phyloP scores from a whole-genome alignment of 768 basidiomycete genomes.

The Fistulinella prunicolor region DNA sequence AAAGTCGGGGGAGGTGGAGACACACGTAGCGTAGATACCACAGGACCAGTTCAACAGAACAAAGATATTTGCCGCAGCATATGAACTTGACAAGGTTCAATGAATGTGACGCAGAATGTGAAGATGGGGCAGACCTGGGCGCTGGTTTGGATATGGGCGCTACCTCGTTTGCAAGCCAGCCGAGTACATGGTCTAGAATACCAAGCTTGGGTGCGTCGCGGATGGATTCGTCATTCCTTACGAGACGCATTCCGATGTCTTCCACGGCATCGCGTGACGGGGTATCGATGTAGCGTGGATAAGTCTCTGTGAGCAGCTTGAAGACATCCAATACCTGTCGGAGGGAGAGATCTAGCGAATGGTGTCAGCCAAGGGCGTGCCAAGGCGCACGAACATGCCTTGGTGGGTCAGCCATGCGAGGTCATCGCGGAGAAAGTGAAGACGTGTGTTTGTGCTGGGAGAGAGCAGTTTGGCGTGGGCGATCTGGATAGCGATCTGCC shows the following conservation, averaged over 20 bases:
- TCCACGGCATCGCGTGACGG: slow-evolving; percentile 72
- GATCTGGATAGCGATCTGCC: slow-evolving; percentile 52
- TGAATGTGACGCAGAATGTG: background rate
- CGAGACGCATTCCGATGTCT: slow-evolving; percentile 58
- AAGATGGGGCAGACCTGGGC: slow-evolving; percentile 48
- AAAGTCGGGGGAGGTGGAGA: slow-evolving; percentile 45
- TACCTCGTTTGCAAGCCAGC: slow-evolving; percentile 72
- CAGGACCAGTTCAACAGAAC: slow-evolving; percentile 73
- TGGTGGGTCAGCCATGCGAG: slow-evolving; percentile 53
- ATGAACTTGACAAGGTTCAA: slow-evolving; percentile 36
- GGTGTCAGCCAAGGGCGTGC: slow-evolving; percentile 3
- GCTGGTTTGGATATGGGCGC: slow-evolving; percentile 52
- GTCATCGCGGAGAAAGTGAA: slow-evolving; percentile 62
- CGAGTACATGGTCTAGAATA: slow-evolving; percentile 67
- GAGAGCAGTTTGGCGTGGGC: slow-evolving; percentile 51
- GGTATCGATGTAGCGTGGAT: slow-evolving; percentile 74
- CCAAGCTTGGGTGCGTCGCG: too few relatives aligned
- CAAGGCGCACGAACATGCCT: slow-evolving; percentile 40
- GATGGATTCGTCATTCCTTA: slow-evolving; percentile 67
- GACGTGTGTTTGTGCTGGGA: slow-evolving; percentile 51
- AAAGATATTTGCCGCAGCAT: slow-evolving; percentile 59
- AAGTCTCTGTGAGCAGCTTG: slow-evolving; percentile 67
- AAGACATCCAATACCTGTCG: slow-evolving; percentile 69
- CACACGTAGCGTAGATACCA: slow-evolving; percentile 54
- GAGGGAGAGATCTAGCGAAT: slow-evolving; percentile 50